Base-by-base conservation (phyloP, 2,329 filamentous ascomycete species). In the Metarhizium sp. region DNA sequence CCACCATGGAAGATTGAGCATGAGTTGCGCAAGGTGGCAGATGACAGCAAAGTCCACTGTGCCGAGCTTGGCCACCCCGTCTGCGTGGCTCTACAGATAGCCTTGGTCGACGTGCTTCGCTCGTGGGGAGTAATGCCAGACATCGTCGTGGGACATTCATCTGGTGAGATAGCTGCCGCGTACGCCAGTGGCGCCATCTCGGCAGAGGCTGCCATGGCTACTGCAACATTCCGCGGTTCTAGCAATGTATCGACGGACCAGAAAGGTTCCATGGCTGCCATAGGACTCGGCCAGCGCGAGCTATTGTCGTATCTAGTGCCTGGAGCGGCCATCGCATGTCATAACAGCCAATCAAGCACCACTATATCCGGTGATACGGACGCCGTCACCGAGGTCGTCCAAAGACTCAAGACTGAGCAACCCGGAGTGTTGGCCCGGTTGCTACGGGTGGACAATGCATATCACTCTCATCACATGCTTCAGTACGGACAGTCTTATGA, bases 41-140 rank as follows among this genome's bases (percentile, higher is more conserved):
- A 25, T 25, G 20, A 25, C 20, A 25, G 10, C 55, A 67, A 64
- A 2, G 62, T 78, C 0, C 46, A 70, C 8, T 60, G 69, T 18
- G 71, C 75, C 0, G 67, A 70, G 3, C 59, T 79, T 25, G 72
- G 75, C 0, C 79, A 82, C 58, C 76, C 80, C 0, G 61, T 80
- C 1, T 81, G 75, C 53, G 81, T 79, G 0, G 78, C 79, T 0
- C 46, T 84, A 1, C 80, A 83, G 59, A 68, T 83, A 2, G 78
- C 67, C 0, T 60, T 78, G 2, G 71, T 69, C 2, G 62, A 75
- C 6, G 60, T 74, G 0, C 62, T 74, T 3, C 57, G 64, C 1
- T 65, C 59, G 1, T 69, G 64, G 58, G 61, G 57, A 0, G 58
- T 75, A 6, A 50, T 51, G 0, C 69, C 71, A 0, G 25, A 59